phyloP scores from a whole-genome alignment of 108 stramenopile species.

The Fragilaria crotonensis region DNA sequence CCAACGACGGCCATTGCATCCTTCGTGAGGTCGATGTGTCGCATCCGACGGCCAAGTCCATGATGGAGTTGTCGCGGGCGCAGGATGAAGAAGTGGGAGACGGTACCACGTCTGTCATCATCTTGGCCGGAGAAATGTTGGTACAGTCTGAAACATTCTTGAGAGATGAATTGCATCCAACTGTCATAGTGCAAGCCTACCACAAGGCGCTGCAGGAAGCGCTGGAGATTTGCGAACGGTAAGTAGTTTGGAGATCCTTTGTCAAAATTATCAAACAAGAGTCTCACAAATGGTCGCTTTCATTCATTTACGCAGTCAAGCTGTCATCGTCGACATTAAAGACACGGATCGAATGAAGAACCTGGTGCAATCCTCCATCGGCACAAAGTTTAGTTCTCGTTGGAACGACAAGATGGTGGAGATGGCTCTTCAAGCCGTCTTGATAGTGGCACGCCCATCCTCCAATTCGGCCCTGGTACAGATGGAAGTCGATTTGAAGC shows the following conservation, averaged over 20 bases:
- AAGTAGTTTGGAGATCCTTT: too few species aligned
- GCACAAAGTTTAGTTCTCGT: conserved; percentile 94
- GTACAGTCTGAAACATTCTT: conserved; percentile 97
- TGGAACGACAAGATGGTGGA: conserved; percentile 97
- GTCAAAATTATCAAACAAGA: too few species aligned
- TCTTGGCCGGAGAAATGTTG: conserved; percentile 97
- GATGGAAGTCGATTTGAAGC: conserved; percentile 96
- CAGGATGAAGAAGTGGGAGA: conserved; percentile 99
- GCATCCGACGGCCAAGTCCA: conserved; percentile 99
- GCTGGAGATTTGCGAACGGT: conserved; percentile 76
- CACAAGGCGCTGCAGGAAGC: conserved; percentile 89
- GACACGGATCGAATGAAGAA: conserved; percentile 82
- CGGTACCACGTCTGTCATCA: conserved; percentile 99
- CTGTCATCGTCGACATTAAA: conserved; percentile 79
- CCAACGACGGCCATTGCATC: conserved; percentile 99
- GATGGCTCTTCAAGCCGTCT: conserved; percentile 96
- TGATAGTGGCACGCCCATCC: conserved; percentile 63
- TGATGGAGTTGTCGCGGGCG: conserved; percentile 97
- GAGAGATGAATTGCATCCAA: conserved; percentile 90
- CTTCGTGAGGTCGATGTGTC: conserved; percentile 98
- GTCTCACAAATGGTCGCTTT: too few species aligned
- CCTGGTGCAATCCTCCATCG: conserved; percentile 90
- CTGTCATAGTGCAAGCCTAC: conserved; percentile 95
- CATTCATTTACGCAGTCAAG: conserved; percentile 39
- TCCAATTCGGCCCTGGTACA: conserved; percentile 20